A percentile compares a stretch with the other conserved stretches of the same genome.
Evolutionary conservation across 257 asterid genomes (phyloP).

Genomic region (Rhazya stricta): DNA sequence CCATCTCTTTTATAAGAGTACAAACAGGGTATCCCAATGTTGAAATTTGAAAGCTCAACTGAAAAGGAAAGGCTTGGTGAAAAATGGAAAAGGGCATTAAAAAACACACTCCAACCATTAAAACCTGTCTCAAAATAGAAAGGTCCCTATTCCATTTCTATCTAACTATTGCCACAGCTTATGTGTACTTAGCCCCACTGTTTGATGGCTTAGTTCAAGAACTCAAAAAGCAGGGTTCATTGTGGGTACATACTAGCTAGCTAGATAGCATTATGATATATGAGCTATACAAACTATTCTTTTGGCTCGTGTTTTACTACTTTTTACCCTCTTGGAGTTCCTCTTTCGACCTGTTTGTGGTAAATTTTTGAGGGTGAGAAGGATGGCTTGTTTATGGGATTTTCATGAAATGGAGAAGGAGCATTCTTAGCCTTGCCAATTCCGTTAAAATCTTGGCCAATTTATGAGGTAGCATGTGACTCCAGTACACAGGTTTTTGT

Average conservation of each 20-base stretch:
- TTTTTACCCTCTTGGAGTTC: slow-evolving; percentile 19
- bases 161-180: slow-evolving; percentile 36
- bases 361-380: slow-evolving; percentile 14
- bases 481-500: slow-evolving; percentile 10
- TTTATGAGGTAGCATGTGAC: slow-evolving; percentile 28
- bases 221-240: background rate
- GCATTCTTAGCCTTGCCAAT: slow-evolving; percentile 22
- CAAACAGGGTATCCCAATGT: slow-evolving; percentile 33
- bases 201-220: slow-evolving; percentile 14
- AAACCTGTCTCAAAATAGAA: slow-evolving; percentile 34
- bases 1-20: slow-evolving; percentile 20
- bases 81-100: slow-evolving; percentile 39
- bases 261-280: background rate
- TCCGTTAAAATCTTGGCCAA: slow-evolving; percentile 10
- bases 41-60: slow-evolving; percentile 40
- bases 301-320: slow-evolving; percentile 21
- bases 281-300: slow-evolving; percentile 17
- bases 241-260: slow-evolving; percentile 14
- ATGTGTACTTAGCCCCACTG: slow-evolving; percentile 20
- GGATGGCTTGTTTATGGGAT: slow-evolving; percentile 17
- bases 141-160: slow-evolving; percentile 3
- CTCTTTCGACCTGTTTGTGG: slow-evolving; percentile 25
- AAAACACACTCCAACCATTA: slow-evolving; percentile 30
- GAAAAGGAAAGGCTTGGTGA: slow-evolving; percentile 35
- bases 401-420: slow-evolving; percentile 16